These are phyloP conservation scores for Cryphonectria radicalis DNA, from an alignment of 2,329 filamentous ascomycete species.

Conservation along the genomic window DNA sequence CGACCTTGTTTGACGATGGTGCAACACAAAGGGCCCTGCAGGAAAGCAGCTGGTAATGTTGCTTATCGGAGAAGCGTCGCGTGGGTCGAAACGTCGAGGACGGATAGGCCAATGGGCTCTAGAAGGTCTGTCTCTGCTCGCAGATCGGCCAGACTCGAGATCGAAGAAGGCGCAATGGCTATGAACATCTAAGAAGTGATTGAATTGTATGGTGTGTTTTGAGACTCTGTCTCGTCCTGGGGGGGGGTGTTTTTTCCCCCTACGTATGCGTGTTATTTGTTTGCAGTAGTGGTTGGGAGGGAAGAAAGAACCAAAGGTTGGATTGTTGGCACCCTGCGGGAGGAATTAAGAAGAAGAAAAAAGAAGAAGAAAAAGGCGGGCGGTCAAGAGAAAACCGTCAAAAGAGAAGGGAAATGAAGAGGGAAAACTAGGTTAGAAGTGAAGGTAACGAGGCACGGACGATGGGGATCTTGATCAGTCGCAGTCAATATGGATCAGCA, in stretches of 20 bases:
- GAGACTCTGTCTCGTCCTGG: not conserved
- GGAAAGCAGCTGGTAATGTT: conserved; percentile 27
- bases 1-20: conserved; percentile 5
- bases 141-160: conserved; percentile 16
- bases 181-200: conserved; percentile 11
- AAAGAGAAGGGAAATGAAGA: conserved; percentile 13
- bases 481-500: conserved; percentile 7
- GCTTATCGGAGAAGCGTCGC: conserved; percentile 16
- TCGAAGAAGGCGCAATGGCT: conserved; percentile 2
- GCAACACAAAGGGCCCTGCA: conserved; percentile 25
- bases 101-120: not conserved
- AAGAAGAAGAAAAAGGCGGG: conserved; percentile 17
- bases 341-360: not conserved
- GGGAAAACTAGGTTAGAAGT: conserved; percentile 17
- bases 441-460: conserved; percentile 14
- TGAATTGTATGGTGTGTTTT: not conserved
- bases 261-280: not conserved
- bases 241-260: not conserved
- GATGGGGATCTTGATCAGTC: not conserved
- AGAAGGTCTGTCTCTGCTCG: conserved; percentile 12
- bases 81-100: conserved; percentile 4
- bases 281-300: conserved; percentile 3
- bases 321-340: conserved; percentile 3
- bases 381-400: conserved; percentile 15
- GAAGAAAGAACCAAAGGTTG: not conserved